Conservation (phyloP, 2,329 filamentous ascomycete genomes). For the Cercospora brassicicola region DNA sequence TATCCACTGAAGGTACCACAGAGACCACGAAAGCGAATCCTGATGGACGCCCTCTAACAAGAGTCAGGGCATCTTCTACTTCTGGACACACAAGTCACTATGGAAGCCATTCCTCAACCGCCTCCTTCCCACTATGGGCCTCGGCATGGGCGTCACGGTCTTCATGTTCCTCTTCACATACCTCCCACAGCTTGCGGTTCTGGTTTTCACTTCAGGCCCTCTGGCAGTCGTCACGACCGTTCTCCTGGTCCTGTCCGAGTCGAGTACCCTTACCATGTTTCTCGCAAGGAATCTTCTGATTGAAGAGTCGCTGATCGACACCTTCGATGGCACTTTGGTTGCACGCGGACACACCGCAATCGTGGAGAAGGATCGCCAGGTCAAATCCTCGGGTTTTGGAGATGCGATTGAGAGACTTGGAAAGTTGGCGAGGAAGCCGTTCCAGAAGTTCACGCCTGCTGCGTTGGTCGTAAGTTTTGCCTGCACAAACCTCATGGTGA, state of each 20-base stretch:
- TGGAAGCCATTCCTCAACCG: conserved; percentile 61
- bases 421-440: conserved; percentile 57
- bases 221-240: conserved; percentile 72
- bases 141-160: conserved; percentile 69
- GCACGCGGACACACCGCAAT: conserved; percentile 58
- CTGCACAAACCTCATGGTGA: not conserved
- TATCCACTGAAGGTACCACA: conserved; percentile 71
- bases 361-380: conserved; percentile 71
- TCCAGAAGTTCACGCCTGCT: conserved; percentile 53
- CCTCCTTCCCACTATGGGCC: conserved; percentile 61
- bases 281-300: conserved; percentile 72
- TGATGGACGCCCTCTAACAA: not conserved
- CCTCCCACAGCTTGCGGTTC: conserved; percentile 75
- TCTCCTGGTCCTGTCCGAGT: conserved; percentile 60
- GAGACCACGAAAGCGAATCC: not conserved
- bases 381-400: conserved; percentile 56
- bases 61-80: conserved; percentile 60
- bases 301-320: conserved; percentile 79
- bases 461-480: conserved; percentile 56
- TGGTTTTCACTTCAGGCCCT: conserved; percentile 82
- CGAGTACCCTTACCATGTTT: conserved; percentile 52
- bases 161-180: conserved; percentile 90
- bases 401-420: conserved; percentile 59
- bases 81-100: conserved; percentile 57
- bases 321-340: conserved; percentile 74